Evolutionary conservation across 202 grass and related monocot species (phyloP), one percentile per base, ranked within the genome.

Genomic region (Saccharum hybrid): DNA sequence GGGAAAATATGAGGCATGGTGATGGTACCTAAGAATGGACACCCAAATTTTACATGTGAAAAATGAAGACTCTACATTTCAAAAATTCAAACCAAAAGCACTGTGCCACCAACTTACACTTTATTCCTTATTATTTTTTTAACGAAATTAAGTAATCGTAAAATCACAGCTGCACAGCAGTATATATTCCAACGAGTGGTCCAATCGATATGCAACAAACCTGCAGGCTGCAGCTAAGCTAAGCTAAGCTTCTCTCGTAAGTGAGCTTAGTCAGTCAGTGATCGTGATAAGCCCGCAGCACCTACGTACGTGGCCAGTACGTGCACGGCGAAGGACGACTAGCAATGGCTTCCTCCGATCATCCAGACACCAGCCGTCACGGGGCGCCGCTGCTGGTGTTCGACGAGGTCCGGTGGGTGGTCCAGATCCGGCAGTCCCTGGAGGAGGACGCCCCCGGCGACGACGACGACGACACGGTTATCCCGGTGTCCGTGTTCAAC

Each of bases 351-450:
- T 37, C 56, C 65, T 80, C 74, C 63, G 75, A 84, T 21, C 46
- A 90, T 0, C 78, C 83, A 7, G 41, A 15, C 51, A 16, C 54
- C 4, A 10, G 28, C 72, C 51, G 45, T 41, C 42, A 59, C 2
- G 68, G 41, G 16, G 7, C 67, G 19, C 66, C 80, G 7, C n/a
- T 77, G 7, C n/a, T 81, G 54, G 75, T 39, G 65, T 94, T 92
- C 75, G 86, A 97, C 66, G 94, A 97, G 72, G 62, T 81, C 78
- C 88, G 83, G 79, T 97, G 94, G 94, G 90, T 97, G 78, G 75
- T 88, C 38, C 88, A 89, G 64, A 89, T 97, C 82, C 84, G 90
- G 2, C 51, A 76, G 15, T 86, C 75, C 41, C 83, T 97, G 11
- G 78, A 83, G 71, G 90, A 97, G 46, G 90, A 84, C 30, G 56